Evolutionary conservation across 2,329 filamentous ascomycete genomes (phyloP).

Genomic region (Dothiorella sarmentorum): DNA sequence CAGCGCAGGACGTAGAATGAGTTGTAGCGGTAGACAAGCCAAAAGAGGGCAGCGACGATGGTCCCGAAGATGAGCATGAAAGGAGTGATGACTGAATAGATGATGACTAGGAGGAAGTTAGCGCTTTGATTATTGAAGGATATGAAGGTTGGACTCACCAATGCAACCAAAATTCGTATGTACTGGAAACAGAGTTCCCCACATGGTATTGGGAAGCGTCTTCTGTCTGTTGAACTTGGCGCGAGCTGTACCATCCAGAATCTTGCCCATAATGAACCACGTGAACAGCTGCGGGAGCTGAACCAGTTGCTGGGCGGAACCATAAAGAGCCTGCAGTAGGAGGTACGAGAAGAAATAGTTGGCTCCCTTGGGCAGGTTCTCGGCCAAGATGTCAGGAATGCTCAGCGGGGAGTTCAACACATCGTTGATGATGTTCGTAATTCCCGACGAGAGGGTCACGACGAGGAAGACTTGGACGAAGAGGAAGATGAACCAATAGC

Average conservation of each 20-base stretch:
- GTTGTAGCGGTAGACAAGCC: conserved; percentile 94
- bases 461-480: conserved; percentile 95
- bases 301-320: conserved; percentile 76
- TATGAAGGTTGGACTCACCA: conserved; percentile 43
- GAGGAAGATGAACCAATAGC: conserved; percentile 89
- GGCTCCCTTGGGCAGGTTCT: conserved; percentile 77
- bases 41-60: conserved; percentile 85
- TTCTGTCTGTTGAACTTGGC: conserved; percentile 87
- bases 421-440: conserved; percentile 62
- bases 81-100: conserved; percentile 86
- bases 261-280: conserved; percentile 77
- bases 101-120: conserved; percentile 50
- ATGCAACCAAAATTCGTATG: conserved; percentile 98
- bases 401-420: conserved; percentile 63
- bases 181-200: conserved; percentile 92
- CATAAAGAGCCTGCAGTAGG: conserved; percentile 74
- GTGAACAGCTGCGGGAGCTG: conserved; percentile 75
- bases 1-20: conserved; percentile 94
- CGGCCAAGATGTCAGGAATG: conserved; percentile 69
- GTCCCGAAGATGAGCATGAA: conserved; percentile 91
- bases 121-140: neutral
- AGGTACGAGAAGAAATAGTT: conserved; percentile 99
- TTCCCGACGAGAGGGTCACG: conserved; percentile 77
- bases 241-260: conserved; percentile 76
- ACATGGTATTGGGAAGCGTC: conserved; percentile 70